Base-by-base conservation (phyloP, 495 filamentous ascomycete species). In the Parathielavia hyrcaniae region DNA sequence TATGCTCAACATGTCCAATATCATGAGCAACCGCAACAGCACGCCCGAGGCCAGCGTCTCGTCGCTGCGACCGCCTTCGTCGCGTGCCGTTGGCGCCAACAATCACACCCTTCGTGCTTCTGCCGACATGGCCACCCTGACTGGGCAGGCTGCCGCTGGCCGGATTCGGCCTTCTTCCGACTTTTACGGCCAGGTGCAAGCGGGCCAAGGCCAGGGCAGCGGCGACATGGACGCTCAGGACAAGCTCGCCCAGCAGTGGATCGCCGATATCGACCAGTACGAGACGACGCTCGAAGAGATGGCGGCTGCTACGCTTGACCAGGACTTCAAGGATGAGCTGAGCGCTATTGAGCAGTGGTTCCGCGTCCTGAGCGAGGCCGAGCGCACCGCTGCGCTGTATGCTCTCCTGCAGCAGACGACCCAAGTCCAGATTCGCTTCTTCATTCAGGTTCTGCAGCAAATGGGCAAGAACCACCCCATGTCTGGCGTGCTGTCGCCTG, bases 291-390 rank as follows among this genome's bases (percentile, higher is more conserved):
- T 98, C 65, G 95, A 97, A 71, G 93, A 98, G 71, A 98, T 98
- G 93, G 95, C 93, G 19, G 91, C 92, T 34, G 93, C 95, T 47
- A 96, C 95, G 12, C 77, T 97, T 36, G 93, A 98, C 71, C 95
- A 98, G 73, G 95, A 98, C 63, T 98, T 98, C 77, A 98, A 97
- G 78, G 93, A 97, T 75, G 93, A 98, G 74, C 83, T 98, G 51
- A 93, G 88, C 72, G 93, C 93, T 58, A 98, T 98, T 67, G 93
- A 98, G 76, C 92, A 98, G 76, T 98, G 93, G 93, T 98, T 98
- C 73, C 87, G 90, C 46, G 93, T 98, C 30, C 78, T 98, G 54
- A 96, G 92, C 66, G 93, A 98, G 73, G 90, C 93, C 19, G 93
- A 98, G 75, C 78, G 93, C 52, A 98, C 93, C 8, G 93, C 93